Evolutionary conservation across 2,329 filamentous ascomycete species (phyloP), one percentile per base, ranked within the genome.

Genomic region (Epichloe baconii): DNA sequence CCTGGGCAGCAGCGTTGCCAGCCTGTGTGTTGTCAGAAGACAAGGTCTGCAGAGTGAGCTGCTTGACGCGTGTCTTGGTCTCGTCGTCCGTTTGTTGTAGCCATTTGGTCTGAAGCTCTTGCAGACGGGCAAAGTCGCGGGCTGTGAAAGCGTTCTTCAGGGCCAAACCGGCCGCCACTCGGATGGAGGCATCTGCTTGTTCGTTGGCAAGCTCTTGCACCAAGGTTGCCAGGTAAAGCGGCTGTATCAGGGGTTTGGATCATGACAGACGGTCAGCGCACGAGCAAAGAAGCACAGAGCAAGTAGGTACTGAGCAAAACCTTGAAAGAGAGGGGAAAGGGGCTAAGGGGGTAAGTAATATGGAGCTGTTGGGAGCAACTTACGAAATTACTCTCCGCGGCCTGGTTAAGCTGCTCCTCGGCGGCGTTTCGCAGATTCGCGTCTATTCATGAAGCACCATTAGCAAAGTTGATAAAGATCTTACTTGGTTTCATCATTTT

Each of bases 61-160:
- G 79, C 80, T 96, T 97, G 70, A 98, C 87, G 64, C 84, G 81
- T 56, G 75, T 77, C 79, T 95, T 96, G 63, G 89, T 86, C 54
- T 86, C 82, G 59, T 81, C 76, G 63, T 88, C 85, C 59, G 91
- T 85, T 65, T 86, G 82, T 67, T 84, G 80, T 56, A 93, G 75
- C 93, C 93, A 98, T 84, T 94, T 89, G 65, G 82, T 79, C 73
- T 97, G 93, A 53, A 97, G 81, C 67, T 94, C 86, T 65, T 87
- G 85, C 71, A 95, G 83, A 65, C 89, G 85, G 63, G 82, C 75
- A 64, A 84, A 84, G 71, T 98, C 93, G 76, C 93, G 86, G 64
- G 90, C 87, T 65, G 88, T 88, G 75, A 98, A 97, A 63, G 93
- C 86, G 78, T 98, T 98, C 75, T 98, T 98, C 65, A 98, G 77